Evolutionary conservation across 176 grass and related monocot genomes (phyloP), one percentile per base, ranked within the genome.

Genomic region (Oryza brachyantha): DNA sequence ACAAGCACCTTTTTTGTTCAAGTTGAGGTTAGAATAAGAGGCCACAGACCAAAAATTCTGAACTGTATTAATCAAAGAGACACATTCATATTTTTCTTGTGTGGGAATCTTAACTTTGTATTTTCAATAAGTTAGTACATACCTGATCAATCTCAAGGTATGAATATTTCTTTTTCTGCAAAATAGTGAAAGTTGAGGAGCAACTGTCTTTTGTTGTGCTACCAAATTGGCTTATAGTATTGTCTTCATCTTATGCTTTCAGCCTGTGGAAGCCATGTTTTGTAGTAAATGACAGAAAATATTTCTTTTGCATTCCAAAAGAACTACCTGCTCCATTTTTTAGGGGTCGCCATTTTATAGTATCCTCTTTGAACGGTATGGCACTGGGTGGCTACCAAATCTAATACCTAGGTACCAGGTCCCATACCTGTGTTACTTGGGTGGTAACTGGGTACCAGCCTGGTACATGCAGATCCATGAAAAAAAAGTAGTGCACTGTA

Each of bases 41-140:
- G n/a, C 48, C 27, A 22, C 32, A 39, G 5, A n/a, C 13, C 32
- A 40, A 66, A 13, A 32, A 34, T 66, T 13, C 35, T 54, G 42
- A 40, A 68, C 46, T 29, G 1, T 46, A 57, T 40, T 54, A 14
- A 39, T 48, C 0, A 4, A 65, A 64, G 13, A 22, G 66, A 52
- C 48, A 45, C 64, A 78, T 78, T 50, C 10, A 36, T 66, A 66
- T 36, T 36, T n/a, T n/a, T n/a, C 11, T 52, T 68, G 29, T 67
- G 14, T 67, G 63, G 63, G 35, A 28, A 50, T 78, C 31, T 68
- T 38, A 52, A 32, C 45, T 68, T 68, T 22, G 68, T 37, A 27
- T 29, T 76, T 76, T 10, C 38, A 66, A 46, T 66, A 28, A 31
- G 43, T 65, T 28, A 64, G 13, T 65, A 54, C 10, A 45, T 58